phyloP scores from a whole-genome alignment of 139 green algal species.

The Dunaliella primolecta region DNA sequence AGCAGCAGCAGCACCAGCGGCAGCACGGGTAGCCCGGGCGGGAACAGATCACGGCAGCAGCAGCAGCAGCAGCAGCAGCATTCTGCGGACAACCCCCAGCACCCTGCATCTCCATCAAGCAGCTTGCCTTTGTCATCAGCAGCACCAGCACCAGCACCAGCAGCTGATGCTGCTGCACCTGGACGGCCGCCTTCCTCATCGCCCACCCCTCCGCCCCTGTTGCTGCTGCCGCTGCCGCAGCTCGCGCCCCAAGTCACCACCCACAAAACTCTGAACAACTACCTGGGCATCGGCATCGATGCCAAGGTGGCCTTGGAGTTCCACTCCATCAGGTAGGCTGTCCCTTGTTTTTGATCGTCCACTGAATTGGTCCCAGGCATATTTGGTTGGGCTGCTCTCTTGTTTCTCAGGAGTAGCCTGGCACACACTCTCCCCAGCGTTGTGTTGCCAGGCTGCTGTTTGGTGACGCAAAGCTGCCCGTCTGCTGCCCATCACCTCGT shows the following conservation, averaged over 20 bases:
- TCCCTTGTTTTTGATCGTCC: background rate
- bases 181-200: background rate
- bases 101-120: background rate
- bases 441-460: no score
- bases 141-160: background rate
- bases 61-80: background rate
- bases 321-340: constrained; percentile 36
- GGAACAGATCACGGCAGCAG: background rate
- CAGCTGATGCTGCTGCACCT: no score
- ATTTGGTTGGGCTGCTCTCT: no score
- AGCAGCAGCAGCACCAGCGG: background rate
- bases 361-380: no score
- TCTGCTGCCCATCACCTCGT: no score
- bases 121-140: background rate
- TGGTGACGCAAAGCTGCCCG: no score
- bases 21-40: background rate
- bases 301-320: constrained; percentile 76
- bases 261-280: constrained; percentile 70
- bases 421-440: no score
- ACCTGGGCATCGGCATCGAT: constrained; percentile 80
- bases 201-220: background rate
- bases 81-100: background rate
- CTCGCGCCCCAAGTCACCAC: background rate
- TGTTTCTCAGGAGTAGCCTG: no score
- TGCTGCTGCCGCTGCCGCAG: background rate